phyloP scores from a whole-genome alignment of 129 eudicot genomes.

The Helichrysum umbraculigerum region DNA sequence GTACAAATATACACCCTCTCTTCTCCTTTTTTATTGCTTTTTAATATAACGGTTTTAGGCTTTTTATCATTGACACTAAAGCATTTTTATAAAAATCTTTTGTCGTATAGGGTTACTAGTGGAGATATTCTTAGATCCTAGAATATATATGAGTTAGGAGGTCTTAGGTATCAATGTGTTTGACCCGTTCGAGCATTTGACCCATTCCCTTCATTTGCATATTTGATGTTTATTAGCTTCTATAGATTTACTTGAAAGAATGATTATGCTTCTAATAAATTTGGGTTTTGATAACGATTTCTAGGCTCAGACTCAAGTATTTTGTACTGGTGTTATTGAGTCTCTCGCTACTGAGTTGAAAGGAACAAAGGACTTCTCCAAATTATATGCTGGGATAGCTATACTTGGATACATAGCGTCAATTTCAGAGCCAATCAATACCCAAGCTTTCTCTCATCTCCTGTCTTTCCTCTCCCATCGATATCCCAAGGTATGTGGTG shows the following conservation, averaged over 20 bases:
- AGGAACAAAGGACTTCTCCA: constrained; percentile 88
- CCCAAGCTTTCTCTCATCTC: constrained; percentile 68
- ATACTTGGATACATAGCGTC: constrained; percentile 94
- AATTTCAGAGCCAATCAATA: constrained; percentile 57
- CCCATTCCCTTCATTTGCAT: constrained; percentile 10
- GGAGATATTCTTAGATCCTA: not conserved
- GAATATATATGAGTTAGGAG: not conserved
- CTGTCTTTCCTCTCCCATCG: constrained; percentile 82
- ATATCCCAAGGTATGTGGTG: constrained; percentile 71
- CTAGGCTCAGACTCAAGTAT: constrained; percentile 66
- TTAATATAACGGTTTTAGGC: too few species aligned
- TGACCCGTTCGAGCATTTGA: not conserved
- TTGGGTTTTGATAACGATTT: constrained; percentile 1
- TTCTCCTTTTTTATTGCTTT: too few species aligned
- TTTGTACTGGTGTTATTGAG: constrained; percentile 75
- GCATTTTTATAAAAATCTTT: too few species aligned
- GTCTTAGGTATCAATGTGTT: not conserved
- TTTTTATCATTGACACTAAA: too few species aligned
- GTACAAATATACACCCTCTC: too few species aligned
- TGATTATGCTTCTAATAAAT: constrained; percentile 10
- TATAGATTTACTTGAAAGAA: constrained; percentile 2
- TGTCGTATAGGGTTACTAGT: too few species aligned
- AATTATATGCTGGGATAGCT: constrained; percentile 85
- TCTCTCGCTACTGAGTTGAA: constrained; percentile 66
- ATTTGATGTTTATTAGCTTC: not conserved